phyloP scores from a whole-genome alignment of 2,329 filamentous ascomycete species.

The Chaetomium sp. region DNA sequence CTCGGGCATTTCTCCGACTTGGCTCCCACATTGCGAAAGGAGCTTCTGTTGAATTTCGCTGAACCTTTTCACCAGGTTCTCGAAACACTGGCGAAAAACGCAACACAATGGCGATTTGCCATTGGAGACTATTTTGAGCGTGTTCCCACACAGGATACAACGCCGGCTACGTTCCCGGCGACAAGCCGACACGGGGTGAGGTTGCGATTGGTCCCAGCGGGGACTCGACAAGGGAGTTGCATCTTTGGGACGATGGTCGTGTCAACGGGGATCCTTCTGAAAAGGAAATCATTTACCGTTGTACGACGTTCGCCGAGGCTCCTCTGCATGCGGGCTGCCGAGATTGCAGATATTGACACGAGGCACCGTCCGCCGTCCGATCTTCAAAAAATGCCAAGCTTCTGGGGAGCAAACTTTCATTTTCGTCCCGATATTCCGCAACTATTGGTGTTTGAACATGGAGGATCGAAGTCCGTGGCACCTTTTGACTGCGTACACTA shows the following conservation, averaged over 20 bases:
- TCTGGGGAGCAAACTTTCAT: too few relatives aligned
- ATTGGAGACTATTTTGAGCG: slow-evolving; percentile 21
- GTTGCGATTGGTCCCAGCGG: slow-evolving; percentile 13
- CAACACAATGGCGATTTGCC: neutral
- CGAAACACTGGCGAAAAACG: slow-evolving; percentile 1
- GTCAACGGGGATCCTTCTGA: neutral
- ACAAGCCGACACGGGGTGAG: slow-evolving; percentile 12
- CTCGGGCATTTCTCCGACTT: neutral
- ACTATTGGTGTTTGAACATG: neutral
- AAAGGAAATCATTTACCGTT: neutral
- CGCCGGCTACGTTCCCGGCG: slow-evolving; percentile 12
- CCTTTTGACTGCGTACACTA: too few relatives aligned
- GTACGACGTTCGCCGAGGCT: slow-evolving; percentile 7
- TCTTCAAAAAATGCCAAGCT: neutral
- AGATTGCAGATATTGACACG: slow-evolving; percentile 12
- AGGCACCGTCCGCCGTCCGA: slow-evolving; percentile 5
- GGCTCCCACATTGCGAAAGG: neutral
- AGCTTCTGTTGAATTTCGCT: neutral
- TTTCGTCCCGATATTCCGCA: slow-evolving; percentile 2
- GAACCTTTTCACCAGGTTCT: neutral
- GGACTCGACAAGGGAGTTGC: slow-evolving; percentile 1
- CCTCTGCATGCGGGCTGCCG: slow-evolving; percentile 14
- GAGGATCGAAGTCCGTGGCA: too few relatives aligned
- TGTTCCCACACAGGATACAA: slow-evolving; percentile 5
- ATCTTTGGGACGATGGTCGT: slow-evolving; percentile 1